Conservation (phyloP, 2,329 filamentous ascomycete species). For the Mollisiaceae sp. region DNA sequence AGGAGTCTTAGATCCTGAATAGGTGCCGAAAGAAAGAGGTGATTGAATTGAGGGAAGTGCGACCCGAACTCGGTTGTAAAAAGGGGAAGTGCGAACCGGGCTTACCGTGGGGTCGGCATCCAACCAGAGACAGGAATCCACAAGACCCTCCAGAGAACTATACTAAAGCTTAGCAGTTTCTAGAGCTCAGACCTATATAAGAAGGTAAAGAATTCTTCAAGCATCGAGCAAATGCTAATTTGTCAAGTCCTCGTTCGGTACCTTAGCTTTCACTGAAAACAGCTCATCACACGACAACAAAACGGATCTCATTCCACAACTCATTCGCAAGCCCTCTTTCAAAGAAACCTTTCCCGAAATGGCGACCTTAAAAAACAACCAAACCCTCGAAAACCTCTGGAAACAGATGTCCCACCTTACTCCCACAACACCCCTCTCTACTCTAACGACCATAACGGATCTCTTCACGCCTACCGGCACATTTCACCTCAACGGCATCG, state of each 20-base stretch:
- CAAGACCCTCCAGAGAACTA: background rate
- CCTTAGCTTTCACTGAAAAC: too few species aligned
- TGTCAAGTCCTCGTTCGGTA: too few species aligned
- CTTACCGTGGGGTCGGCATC: background rate
- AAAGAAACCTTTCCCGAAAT: background rate
- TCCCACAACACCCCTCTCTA: background rate
- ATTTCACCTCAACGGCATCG: background rate
- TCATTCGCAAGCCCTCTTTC: background rate
- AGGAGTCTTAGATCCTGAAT: too few species aligned
- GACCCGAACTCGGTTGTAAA: background rate
- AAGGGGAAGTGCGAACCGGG: slow-evolving; percentile 3
- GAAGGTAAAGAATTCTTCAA: background rate
- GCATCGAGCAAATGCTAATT: background rate
- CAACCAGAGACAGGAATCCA: background rate
- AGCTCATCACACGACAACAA: background rate
- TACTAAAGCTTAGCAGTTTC: background rate
- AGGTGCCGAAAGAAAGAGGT: too few species aligned
- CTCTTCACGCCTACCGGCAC: background rate
- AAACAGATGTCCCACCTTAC: background rate
- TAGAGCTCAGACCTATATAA: background rate
- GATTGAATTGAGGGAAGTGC: too few species aligned
- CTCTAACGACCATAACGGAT: background rate
- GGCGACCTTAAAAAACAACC: background rate
- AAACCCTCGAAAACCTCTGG: background rate
- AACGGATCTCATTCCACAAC: background rate